phyloP scores from a whole-genome alignment of 306 rosid species.

The Prunus padus region DNA sequence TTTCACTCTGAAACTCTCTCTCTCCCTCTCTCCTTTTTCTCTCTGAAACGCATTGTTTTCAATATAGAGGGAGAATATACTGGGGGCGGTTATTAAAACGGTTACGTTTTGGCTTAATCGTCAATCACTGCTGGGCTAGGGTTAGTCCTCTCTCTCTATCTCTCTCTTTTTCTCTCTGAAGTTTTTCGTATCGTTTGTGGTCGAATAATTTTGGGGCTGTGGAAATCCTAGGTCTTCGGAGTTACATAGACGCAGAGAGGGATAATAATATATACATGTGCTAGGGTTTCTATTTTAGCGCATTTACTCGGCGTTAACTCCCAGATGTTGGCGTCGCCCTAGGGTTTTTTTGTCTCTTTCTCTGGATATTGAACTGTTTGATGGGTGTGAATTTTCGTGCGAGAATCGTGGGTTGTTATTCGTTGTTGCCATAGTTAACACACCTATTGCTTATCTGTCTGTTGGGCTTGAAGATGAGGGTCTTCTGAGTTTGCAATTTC shows the following conservation, averaged over 20 bases:
- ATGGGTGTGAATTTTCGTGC: slow-evolving; percentile 32
- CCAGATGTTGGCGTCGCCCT: slow-evolving; percentile 29
- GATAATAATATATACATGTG: neutral
- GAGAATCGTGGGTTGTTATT: slow-evolving; percentile 19
- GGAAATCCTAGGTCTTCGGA: slow-evolving; percentile 51
- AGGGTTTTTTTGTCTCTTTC: slow-evolving; percentile 38
- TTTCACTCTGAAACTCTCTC: slow-evolving; percentile 9
- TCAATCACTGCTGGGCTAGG: slow-evolving; percentile 58
- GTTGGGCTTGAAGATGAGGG: slow-evolving; percentile 37
- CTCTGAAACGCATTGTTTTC: slow-evolving; percentile 53
- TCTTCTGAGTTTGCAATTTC: slow-evolving; percentile 41
- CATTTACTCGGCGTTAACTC: slow-evolving; percentile 27
- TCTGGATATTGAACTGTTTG: slow-evolving; percentile 35
- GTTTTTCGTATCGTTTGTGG: neutral
- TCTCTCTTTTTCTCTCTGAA: slow-evolving; percentile 3
- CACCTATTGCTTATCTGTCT: slow-evolving; percentile 13
- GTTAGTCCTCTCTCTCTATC: slow-evolving; percentile 39
- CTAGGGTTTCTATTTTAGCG: slow-evolving; percentile 57
- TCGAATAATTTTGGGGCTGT: slow-evolving; percentile 15
- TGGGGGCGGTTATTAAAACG: slow-evolving; percentile 53
- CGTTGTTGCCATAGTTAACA: slow-evolving; percentile 22
- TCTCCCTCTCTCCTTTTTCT: neutral
- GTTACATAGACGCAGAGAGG: slow-evolving; percentile 8
- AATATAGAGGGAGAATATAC: slow-evolving; percentile 19
- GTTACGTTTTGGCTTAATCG: slow-evolving; percentile 47